A percentile compares a stretch with the other conserved stretches of the same genome.
These are phyloP conservation scores for Simplicillium aogashimaense DNA, from an alignment of 2,329 filamentous ascomycete species.

Conservation along the genomic window DNA sequence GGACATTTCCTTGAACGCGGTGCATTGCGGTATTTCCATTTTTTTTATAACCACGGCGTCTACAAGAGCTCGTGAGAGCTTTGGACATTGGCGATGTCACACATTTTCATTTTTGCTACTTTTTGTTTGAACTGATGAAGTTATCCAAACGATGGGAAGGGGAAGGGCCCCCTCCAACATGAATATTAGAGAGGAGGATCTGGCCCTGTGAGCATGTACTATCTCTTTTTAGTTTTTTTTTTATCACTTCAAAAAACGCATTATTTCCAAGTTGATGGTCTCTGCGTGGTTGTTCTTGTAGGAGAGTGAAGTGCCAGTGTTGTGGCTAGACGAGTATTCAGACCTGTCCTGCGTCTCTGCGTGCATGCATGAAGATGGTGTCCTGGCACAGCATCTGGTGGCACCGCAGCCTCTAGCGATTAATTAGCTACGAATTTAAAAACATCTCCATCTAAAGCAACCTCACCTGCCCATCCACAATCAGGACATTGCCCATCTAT, in stretches of 20 bases:
- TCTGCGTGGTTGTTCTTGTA: too few relatives aligned
- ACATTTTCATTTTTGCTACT: constrained; percentile 1
- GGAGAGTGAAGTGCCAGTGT: background rate
- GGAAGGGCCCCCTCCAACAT: constrained; percentile 14
- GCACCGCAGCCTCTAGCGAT: too few relatives aligned
- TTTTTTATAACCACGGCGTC: constrained; percentile 4
- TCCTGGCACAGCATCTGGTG: too few relatives aligned
- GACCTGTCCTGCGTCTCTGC: background rate
- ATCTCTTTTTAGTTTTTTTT: constrained; percentile 31
- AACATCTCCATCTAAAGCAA: too few relatives aligned
- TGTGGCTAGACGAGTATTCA: background rate
- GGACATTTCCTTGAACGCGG: background rate
- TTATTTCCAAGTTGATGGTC: too few relatives aligned
- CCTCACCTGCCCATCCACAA: too few relatives aligned
- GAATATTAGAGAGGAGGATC: constrained; percentile 15
- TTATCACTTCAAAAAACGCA: constrained; percentile 3
- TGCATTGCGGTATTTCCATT: constrained; percentile 3
- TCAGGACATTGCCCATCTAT: too few relatives aligned
- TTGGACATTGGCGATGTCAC: too few relatives aligned
- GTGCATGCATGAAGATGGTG: too few relatives aligned
- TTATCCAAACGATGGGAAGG: constrained; percentile 11
- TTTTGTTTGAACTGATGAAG: background rate
- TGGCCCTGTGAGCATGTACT: constrained; percentile 36
- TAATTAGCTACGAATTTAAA: too few relatives aligned
- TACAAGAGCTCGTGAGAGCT: background rate